Evolutionary conservation across 2,329 filamentous ascomycete species (phyloP).

Genomic region (Ilyonectria mors-panacis): DNA sequence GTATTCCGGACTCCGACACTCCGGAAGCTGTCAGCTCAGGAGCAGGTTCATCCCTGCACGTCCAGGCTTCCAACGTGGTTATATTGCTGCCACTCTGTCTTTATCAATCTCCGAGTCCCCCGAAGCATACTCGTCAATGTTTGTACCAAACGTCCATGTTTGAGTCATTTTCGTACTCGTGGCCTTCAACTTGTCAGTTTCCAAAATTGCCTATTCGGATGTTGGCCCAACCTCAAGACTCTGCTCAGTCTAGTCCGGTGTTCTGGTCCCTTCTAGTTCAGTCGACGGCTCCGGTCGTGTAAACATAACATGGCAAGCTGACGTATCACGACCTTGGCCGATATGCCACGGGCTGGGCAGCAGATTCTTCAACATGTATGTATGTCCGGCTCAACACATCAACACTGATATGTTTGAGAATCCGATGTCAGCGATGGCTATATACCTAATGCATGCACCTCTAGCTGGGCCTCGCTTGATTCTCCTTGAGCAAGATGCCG

Average conservation of each 20-base stretch:
- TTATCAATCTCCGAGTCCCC: background rate
- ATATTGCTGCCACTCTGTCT: background rate
- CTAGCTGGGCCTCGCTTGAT: slow-evolving; percentile 63
- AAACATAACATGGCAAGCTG: background rate
- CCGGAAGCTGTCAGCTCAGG: background rate
- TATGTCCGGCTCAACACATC: background rate
- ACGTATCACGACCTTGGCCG: background rate
- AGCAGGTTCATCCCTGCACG: background rate
- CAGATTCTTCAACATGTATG: background rate
- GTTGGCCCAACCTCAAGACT: background rate
- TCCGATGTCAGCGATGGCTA: background rate
- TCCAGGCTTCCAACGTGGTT: background rate
- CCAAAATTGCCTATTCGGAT: background rate
- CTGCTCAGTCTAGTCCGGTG: background rate
- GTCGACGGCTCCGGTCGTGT: background rate
- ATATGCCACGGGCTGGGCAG: background rate
- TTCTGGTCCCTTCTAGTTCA: background rate
- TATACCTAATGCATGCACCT: background rate
- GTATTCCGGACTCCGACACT: background rate
- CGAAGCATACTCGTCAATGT: too few relatives aligned
- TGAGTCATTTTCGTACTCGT: too few relatives aligned
- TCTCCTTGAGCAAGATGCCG: slow-evolving; percentile 45
- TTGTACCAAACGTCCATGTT: background rate
- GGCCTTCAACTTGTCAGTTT: background rate
- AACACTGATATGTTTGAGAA: background rate